Base-by-base conservation (phyloP, 306 rosid species). In the Canavalia ensiformis region DNA sequence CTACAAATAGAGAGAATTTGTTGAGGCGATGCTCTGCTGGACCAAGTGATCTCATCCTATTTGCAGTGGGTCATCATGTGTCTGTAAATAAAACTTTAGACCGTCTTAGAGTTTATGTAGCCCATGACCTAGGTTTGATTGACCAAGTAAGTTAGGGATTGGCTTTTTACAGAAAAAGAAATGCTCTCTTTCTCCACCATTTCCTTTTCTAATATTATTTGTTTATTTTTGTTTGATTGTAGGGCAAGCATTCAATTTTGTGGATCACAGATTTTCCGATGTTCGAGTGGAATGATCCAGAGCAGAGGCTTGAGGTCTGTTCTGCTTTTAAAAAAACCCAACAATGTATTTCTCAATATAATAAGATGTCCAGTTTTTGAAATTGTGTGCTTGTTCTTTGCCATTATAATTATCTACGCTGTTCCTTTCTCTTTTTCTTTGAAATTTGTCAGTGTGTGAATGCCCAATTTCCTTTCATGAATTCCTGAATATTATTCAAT, bases 231-330 rank as follows among this genome's bases (percentile, higher is more conserved):
- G 55, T 64, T 52, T 77, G 41, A 2, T 37, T 10, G 85, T 79
- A 95, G 99, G 91, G 89, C 72, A 85, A 75, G 87, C 97, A 95
- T 88, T 88, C 99, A 68, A 86, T 95, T 88, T 81, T 95, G 71
- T 95, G 99, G 99, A 90, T 95, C 80, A 93, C 97, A 0, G 98
- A 93, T 84, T 95, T 95, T 79, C 99, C 99, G 10, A 93, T 95
- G 99, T 95, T 95, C 45, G 98, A 95, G 85, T 95, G 99, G 99
- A 95, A 95, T 82, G 99, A 93, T 54, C 47, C 73, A 34, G 99
- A 95, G 86, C 93, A 90, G 81, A 88, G 98, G 89, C 87, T 95
- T 52, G 99, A 95, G 99, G 99, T 95, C 60, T 11, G 87, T 86
- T 83, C 78, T 57, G 49, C 66, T 76, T 83, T 76, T 51, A 51